Base-by-base conservation (phyloP, 2,329 filamentous ascomycete genomes). In the Pyrenochaeta sp. region DNA sequence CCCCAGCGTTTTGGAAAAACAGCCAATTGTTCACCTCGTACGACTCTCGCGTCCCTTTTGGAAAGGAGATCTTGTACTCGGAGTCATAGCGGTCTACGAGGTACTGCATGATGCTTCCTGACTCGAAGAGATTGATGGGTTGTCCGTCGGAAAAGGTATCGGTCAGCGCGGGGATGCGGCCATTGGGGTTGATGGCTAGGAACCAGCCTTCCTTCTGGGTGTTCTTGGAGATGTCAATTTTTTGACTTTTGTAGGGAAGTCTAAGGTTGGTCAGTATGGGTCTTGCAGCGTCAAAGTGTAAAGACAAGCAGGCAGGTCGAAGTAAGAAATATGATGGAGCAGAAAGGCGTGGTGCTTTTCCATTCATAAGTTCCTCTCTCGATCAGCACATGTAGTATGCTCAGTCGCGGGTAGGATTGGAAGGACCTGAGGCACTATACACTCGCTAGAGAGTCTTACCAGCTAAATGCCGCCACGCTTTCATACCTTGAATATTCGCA, bases 141-240 rank as follows among this genome's bases (percentile, higher is more conserved):
- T 90, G 81, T 66, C 91, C 91, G 75, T 95, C 89, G 5, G 83
- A 82, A 75, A 91, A 90, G 6, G 84, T 70, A 78, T 97, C 93
- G 7, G 91, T 95, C 50, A 97, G 71, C 56, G 93, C 93, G 3
- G 93, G 93, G 69, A 97, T 96, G 66, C 93, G 90, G 64, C 93
- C 93, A 76, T 97, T 97, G 63, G 93, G 93, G 79, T 97, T 97
- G 80, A 97, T 96, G 51, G 89, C 88, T 28, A 96, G 85, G 79
- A 94, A 97, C 92, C 91, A 96, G 15, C 86, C 87, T 77, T 94
- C 86, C 69, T 95, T 96, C 71, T 96, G 92, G n/a, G 82, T 85
- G 75, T 92, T 91, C 62, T 91, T 90, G 62, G 77, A 81, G 58
- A 96, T 85, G n/a, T 90, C 84, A 69, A 96, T 88, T 43, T 85